phyloP scores from a whole-genome alignment of 345 rosid genomes.

The Euphorbia peplus region DNA sequence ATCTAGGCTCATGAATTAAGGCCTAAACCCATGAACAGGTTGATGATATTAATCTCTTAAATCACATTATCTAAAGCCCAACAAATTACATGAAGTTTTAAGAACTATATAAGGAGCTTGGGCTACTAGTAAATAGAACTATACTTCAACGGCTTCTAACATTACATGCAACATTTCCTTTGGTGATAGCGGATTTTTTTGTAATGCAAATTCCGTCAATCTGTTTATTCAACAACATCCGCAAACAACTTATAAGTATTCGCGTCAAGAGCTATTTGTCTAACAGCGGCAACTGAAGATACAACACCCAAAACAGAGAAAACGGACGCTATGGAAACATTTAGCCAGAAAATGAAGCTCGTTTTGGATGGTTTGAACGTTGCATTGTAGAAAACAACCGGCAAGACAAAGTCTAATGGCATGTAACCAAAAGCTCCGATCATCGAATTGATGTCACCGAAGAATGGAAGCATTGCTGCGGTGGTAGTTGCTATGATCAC shows the following conservation, averaged over 20 bases:
- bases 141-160: too few species aligned
- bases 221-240: constrained; percentile 13
- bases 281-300: constrained; percentile 39
- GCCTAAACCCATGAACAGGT: too few species aligned
- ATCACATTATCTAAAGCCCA: too few species aligned
- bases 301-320: constrained; percentile 31
- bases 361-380: constrained; percentile 45
- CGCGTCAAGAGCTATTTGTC: constrained; percentile 49
- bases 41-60: too few species aligned
- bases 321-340: constrained; percentile 30
- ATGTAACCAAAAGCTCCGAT: constrained; percentile 34
- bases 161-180: too few species aligned
- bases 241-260: constrained; percentile 42
- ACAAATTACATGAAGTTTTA: too few species aligned
- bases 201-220: too few species aligned
- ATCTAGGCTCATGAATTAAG: too few species aligned
- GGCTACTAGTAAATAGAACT: too few species aligned
- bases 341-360: constrained; percentile 36
- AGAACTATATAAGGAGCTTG: too few species aligned
- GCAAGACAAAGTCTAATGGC: constrained; percentile 30
- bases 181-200: too few species aligned
- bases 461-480: constrained; percentile 26
- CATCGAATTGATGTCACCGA: constrained; percentile 27
- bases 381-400: constrained; percentile 42
- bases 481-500: constrained; percentile 12